Conservation (phyloP, 2,329 filamentous ascomycete genomes). For the Paraphaeosphaeria minitans region DNA sequence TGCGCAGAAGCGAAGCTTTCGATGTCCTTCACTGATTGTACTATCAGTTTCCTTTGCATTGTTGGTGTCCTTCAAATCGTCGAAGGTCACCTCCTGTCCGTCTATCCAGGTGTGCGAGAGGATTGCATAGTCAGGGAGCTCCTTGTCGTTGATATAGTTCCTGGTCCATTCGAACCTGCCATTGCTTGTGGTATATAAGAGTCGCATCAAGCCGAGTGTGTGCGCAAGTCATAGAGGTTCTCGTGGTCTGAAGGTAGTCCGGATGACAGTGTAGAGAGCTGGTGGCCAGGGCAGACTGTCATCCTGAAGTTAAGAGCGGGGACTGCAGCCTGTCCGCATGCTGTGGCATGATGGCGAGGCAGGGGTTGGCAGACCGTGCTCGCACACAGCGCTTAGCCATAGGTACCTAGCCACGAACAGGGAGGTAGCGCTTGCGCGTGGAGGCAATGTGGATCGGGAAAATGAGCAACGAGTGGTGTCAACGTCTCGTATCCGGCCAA, state of each 20-base stretch:
- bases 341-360: not conserved
- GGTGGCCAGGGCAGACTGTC: conserved; percentile 14
- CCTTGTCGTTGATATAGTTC: not conserved
- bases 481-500: too few species aligned
- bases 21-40: not conserved
- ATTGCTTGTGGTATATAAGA: conserved; percentile 16
- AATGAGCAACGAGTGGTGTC: too few species aligned
- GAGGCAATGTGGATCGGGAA: too few species aligned
- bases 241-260: conserved; percentile 14
- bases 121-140: conserved; percentile 4
- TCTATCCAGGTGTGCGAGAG: conserved; percentile 6
- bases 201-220: conserved; percentile 15
- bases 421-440: too few species aligned
- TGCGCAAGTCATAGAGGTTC: conserved; percentile 14
- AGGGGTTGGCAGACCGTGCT: too few species aligned
- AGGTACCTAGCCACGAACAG: too few species aligned
- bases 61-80: not conserved
- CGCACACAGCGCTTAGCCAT: too few species aligned
- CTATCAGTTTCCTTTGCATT: not conserved
- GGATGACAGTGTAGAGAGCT: conserved; percentile 9
- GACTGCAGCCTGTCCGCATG: conserved; percentile 16
- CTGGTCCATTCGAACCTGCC: conserved; percentile 10
- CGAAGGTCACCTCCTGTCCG: conserved; percentile 4
- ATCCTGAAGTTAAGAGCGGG: conserved; percentile 8
- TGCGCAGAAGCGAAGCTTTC: conserved; percentile 4